These are phyloP conservation scores for Helotiales sp. DNA, from an alignment of 2,329 filamentous ascomycete species.

Conservation along the genomic window DNA sequence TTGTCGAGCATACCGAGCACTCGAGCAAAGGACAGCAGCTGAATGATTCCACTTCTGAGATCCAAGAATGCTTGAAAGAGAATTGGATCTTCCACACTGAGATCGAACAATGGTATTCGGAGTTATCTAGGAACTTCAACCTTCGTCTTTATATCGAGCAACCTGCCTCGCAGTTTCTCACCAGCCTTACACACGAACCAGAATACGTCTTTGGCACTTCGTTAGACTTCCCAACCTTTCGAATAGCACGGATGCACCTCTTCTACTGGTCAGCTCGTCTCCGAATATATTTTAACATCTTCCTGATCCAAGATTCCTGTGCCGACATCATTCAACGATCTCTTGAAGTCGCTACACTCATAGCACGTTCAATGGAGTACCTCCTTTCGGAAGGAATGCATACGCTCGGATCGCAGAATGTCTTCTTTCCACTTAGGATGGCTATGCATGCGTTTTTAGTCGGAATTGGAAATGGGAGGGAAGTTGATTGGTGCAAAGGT, in stretches of 20 bases:
- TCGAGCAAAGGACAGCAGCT: not conserved
- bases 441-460: not conserved
- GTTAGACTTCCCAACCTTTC: not conserved
- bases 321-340: not conserved
- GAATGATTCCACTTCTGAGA: not conserved
- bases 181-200: not conserved
- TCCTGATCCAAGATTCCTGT: not conserved
- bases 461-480: no score
- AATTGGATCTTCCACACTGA: not conserved
- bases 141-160: not conserved
- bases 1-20: conserved; percentile 13
- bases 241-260: not conserved
- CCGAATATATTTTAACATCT: not conserved
- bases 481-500: not conserved
- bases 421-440: not conserved
- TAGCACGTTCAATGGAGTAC: not conserved
- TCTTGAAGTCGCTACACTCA: not conserved
- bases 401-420: not conserved
- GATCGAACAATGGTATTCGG: not conserved
- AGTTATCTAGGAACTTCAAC: not conserved
- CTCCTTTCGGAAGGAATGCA: not conserved
- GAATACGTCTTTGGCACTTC: not conserved
- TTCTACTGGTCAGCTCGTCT: not conserved
- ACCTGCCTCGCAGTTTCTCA: not conserved
- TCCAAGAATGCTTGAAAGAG: not conserved